Percentiles rank a stretch among this genome's conserved stretches.
phyloP scores from a whole-genome alignment of 257 asterid genomes.

The Leptodermis oblonga region DNA sequence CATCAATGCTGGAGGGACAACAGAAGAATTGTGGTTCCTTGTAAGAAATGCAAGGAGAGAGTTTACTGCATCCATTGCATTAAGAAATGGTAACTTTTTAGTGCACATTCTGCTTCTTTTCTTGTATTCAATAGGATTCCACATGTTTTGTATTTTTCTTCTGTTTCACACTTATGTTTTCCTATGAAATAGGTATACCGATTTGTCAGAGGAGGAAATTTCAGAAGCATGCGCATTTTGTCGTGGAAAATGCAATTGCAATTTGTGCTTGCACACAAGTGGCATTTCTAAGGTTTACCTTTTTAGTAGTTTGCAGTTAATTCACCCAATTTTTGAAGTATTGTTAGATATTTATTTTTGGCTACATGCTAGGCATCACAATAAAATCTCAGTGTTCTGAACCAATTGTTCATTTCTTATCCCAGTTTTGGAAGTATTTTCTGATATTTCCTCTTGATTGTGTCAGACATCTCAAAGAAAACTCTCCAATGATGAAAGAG shows the following conservation, averaged over 20 bases:
- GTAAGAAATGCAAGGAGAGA: constrained; percentile 48
- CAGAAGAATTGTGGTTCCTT: constrained; percentile 62
- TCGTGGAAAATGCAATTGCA: constrained; percentile 78
- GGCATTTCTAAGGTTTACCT: constrained; percentile 49
- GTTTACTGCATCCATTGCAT: constrained; percentile 65
- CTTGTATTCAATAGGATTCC: not conserved
- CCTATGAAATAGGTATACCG: constrained; percentile 55
- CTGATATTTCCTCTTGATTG: constrained; percentile 16
- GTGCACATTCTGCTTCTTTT: constrained; percentile 10
- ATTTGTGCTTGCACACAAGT: constrained; percentile 65
- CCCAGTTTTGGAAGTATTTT: constrained; percentile 19
- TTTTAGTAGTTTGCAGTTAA: constrained; percentile 10
- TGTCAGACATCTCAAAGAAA: constrained; percentile 57
- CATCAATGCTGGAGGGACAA: constrained; percentile 70
- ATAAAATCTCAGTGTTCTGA: constrained; percentile 43
- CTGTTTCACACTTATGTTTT: constrained; percentile 9
- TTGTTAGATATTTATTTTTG: constrained; percentile 15
- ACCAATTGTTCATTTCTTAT: not conserved
- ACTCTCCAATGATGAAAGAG: constrained; percentile 44
- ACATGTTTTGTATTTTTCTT: not conserved
- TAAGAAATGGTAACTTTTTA: constrained; percentile 55
- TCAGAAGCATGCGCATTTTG: constrained; percentile 73
- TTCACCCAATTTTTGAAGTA: constrained; percentile 18
- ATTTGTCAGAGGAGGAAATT: constrained; percentile 50
- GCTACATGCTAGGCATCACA: constrained; percentile 46